Conservation (phyloP, 2,329 filamentous ascomycete genomes). For the Curvularia sp. region DNA sequence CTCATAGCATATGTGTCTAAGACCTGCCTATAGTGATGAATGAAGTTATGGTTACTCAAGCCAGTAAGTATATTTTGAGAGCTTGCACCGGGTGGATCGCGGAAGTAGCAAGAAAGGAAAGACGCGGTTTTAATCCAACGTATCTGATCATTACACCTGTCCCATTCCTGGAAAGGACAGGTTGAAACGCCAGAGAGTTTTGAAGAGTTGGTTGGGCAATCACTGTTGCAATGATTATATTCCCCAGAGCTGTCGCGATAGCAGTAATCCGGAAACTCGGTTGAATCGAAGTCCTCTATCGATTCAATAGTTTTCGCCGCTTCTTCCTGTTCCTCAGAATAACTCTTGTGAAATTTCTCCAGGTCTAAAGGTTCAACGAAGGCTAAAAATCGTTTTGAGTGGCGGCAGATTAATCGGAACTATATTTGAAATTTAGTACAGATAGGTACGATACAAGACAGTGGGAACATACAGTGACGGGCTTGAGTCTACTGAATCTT, state of each 20-base stretch:
- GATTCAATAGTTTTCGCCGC: too few species aligned
- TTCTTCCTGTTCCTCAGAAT: background rate
- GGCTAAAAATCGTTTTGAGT: background rate
- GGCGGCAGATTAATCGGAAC: background rate
- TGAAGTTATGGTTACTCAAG: background rate
- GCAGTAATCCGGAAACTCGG: too few species aligned
- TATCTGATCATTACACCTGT: too few species aligned
- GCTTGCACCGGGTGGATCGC: background rate
- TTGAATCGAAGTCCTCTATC: too few species aligned
- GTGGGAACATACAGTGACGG: background rate
- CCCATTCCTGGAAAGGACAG: too few species aligned
- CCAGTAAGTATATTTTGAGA: background rate
- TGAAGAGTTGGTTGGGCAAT: too few species aligned
- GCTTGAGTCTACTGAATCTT: background rate
- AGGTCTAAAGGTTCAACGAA: background rate
- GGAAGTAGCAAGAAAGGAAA: slow-evolving; percentile 3
- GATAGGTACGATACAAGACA: background rate
- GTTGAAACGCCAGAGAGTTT: too few species aligned
- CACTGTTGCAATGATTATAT: too few species aligned
- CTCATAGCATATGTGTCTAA: too few species aligned
- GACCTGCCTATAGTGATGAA: background rate
- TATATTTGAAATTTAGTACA: background rate
- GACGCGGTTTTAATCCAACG: background rate
- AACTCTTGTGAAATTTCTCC: background rate
- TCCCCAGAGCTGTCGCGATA: too few species aligned